These are phyloP conservation scores for Penstemon newberryi DNA, from an alignment of 257 asterid species.

Conservation along the genomic window DNA sequence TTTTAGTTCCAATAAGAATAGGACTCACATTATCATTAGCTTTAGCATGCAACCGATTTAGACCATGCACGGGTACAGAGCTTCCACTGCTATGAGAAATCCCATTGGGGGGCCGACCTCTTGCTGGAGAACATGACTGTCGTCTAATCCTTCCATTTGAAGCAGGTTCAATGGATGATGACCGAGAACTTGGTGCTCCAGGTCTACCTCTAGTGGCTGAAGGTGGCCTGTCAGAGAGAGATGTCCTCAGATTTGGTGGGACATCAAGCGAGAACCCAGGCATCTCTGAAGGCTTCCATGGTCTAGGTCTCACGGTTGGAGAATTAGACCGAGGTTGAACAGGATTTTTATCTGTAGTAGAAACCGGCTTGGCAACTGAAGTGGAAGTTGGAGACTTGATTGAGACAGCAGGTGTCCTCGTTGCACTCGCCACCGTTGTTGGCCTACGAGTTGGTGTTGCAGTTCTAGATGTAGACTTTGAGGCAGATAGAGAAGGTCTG, in stretches of 20 bases:
- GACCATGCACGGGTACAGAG: conserved; percentile 77
- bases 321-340: conserved; percentile 66
- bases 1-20: conserved; percentile 74
- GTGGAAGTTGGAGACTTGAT: conserved; percentile 50
- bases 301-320: conserved; percentile 77
- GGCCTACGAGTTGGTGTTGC: conserved; percentile 88
- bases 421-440: conserved; percentile 36
- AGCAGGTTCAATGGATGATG: conserved; percentile 82
- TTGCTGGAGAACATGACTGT: conserved; percentile 93
- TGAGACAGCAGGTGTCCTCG: conserved; percentile 41
- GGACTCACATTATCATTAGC: conserved; percentile 96
- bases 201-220: conserved; percentile 96
- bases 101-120: conserved; percentile 98
- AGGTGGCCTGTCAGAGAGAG: conserved; percentile 81
- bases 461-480: conserved; percentile 74
- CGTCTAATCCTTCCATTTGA: conserved; percentile 84
- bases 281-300: conserved; percentile 96
- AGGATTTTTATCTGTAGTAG: conserved; percentile 48
- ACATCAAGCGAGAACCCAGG: conserved; percentile 95
- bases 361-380: conserved; percentile 45
- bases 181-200: conserved; percentile 81
- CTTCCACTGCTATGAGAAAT: conserved; percentile 72
- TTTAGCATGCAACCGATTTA: conserved; percentile 76
- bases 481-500: conserved; percentile 57
- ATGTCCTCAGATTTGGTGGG: conserved; percentile 90